Conservation (phyloP, 371 early-diverging fungal species). For the Spiromyces aspiralis region DNA sequence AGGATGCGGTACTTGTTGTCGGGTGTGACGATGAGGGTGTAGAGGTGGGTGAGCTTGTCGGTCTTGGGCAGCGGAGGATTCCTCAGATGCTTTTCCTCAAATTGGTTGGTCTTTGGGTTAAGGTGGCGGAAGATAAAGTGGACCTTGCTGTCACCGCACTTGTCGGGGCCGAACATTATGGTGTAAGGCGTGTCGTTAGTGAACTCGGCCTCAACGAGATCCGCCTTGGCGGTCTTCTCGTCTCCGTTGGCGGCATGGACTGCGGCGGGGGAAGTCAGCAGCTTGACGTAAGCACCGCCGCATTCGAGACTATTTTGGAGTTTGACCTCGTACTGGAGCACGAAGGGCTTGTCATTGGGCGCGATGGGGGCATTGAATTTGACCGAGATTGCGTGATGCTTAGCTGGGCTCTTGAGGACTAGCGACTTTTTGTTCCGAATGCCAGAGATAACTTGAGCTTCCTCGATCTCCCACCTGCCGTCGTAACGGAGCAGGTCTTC, state of each 20-base stretch:
- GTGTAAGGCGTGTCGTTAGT: conserved; percentile 84
- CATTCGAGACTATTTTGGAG: conserved; percentile 86
- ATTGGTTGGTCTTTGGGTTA: conserved; percentile 45
- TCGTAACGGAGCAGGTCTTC: conserved; percentile 42
- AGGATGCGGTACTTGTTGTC: conserved; percentile 76
- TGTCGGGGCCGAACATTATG: conserved; percentile 92
- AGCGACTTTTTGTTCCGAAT: conserved; percentile 50
- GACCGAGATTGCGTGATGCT: conserved; percentile 50
- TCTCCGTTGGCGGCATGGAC: conserved; percentile 27
- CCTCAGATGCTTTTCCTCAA: conserved; percentile 64
- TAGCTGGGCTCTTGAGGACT: conserved; percentile 43
- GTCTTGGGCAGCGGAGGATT: conserved; percentile 43
- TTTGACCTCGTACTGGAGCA: conserved; percentile 90
- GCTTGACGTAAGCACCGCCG: conserved; percentile 95
- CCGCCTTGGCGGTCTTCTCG: background rate
- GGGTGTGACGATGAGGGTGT: conserved; percentile 68
- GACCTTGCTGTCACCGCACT: conserved; percentile 87
- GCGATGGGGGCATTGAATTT: conserved; percentile 35
- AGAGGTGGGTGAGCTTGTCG: conserved; percentile 64
- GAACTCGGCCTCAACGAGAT: conserved; percentile 30
- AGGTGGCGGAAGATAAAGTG: conserved; percentile 91
- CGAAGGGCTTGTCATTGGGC: conserved; percentile 40
- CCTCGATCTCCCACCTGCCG: conserved; percentile 62
- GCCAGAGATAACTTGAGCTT: conserved; percentile 32
- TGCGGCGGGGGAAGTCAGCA: conserved; percentile 36